phyloP scores from a whole-genome alignment of 2,329 filamentous ascomycete genomes.

The Exserohilum turcica region DNA sequence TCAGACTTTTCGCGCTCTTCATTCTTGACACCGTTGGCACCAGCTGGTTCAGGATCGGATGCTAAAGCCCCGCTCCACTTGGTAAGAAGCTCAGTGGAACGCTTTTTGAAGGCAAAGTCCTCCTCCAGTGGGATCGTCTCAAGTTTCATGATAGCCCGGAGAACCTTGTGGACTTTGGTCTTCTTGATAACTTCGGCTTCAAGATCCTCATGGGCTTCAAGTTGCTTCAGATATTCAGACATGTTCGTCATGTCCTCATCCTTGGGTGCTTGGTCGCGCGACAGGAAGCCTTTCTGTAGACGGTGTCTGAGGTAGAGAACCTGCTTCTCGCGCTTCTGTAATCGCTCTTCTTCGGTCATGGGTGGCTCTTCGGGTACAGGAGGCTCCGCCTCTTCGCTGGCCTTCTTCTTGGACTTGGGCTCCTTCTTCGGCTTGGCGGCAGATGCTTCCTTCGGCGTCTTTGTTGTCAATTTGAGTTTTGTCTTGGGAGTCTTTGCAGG shows the following conservation, averaged over 20 bases:
- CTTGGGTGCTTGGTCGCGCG: constrained; percentile 81
- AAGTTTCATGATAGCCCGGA: constrained; percentile 92
- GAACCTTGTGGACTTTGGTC: constrained; percentile 98
- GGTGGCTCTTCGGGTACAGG: constrained; percentile 58
- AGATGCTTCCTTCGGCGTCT: constrained; percentile 46
- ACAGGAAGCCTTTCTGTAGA: constrained; percentile 91
- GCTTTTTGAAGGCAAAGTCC: constrained; percentile 85
- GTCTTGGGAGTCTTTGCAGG: constrained; percentile 58
- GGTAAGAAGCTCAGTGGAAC: constrained; percentile 77
- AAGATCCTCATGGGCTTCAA: constrained; percentile 80
- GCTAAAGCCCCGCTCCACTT: constrained; percentile 83
- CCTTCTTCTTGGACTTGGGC: constrained; percentile 59
- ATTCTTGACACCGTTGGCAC: constrained; percentile 44
- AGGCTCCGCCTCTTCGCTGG: constrained; percentile 62
- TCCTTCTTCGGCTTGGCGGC: constrained; percentile 65
- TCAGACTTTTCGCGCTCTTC: constrained; percentile 49
- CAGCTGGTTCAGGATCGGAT: constrained; percentile 31
- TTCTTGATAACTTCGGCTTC: constrained; percentile 85
- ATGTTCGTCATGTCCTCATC: constrained; percentile 81
- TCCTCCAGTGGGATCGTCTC: constrained; percentile 78
- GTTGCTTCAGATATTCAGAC: constrained; percentile 76
- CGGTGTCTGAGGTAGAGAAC: constrained; percentile 95
- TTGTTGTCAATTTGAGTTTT: constrained; percentile 55
- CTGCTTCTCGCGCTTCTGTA: constrained; percentile 64
- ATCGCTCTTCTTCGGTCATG: constrained; percentile 60